These are phyloP conservation scores for Teratosphaeria pseudoeucalypti DNA, from an alignment of 2,329 filamentous ascomycete genomes.

Conservation along the genomic window DNA sequence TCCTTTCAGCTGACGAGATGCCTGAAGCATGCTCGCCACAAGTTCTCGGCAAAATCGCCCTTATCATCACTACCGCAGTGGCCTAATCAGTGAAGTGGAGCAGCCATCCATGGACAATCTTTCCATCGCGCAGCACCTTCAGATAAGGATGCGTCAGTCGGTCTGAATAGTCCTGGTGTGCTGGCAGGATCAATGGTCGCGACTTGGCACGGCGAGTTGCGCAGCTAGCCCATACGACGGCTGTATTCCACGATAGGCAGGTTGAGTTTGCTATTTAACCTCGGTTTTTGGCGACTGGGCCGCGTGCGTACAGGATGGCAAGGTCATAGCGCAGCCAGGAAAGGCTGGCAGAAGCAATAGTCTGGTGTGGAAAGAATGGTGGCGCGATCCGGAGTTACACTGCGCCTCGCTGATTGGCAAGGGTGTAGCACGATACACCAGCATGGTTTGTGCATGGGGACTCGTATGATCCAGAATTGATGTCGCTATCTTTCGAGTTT, in stretches of 20 bases:
- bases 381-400: neutral
- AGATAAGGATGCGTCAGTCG: too few relatives aligned
- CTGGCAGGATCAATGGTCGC: too few relatives aligned
- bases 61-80: too few relatives aligned
- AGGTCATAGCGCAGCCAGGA: neutral
- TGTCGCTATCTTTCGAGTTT: neutral
- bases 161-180: too few relatives aligned
- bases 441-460: neutral
- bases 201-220: too few relatives aligned
- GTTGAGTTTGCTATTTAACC: neutral
- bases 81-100: too few relatives aligned
- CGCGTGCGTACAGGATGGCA: neutral
- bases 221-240: too few relatives aligned
- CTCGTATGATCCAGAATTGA: neutral
- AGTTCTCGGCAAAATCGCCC: too few relatives aligned
- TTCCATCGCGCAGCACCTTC: too few relatives aligned
- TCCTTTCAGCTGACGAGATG: neutral
- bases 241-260: too few relatives aligned
- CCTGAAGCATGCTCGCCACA: too few relatives aligned
- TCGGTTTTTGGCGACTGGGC: neutral
- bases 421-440: neutral
- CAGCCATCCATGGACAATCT: too few relatives aligned
- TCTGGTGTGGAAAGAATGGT: neutral
- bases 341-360: neutral
- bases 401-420: neutral